These are phyloP conservation scores for Calycina marina DNA, from an alignment of 2,329 filamentous ascomycete species.

Conservation along the genomic window DNA sequence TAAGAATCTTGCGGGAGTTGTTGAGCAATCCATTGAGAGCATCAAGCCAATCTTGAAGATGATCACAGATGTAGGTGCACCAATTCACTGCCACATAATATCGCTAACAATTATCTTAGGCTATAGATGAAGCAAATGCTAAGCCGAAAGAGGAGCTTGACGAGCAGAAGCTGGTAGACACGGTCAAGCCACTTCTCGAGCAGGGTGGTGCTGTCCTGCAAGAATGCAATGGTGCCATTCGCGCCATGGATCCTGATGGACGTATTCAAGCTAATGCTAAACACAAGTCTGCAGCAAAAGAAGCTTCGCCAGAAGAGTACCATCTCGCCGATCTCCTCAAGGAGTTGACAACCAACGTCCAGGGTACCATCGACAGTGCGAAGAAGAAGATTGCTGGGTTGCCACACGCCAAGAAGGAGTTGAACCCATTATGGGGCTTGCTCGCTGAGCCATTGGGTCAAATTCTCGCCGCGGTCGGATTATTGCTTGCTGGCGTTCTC, in stretches of 20 bases:
- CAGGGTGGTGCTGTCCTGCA: slow-evolving; percentile 69
- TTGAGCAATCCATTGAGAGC: slow-evolving; percentile 68
- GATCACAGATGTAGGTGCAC: slow-evolving; percentile 55
- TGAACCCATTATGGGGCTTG: slow-evolving; percentile 79
- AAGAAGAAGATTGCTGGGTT: slow-evolving; percentile 83
- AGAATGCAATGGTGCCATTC: slow-evolving; percentile 76
- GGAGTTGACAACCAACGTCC: slow-evolving; percentile 69
- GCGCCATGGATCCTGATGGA: slow-evolving; percentile 78
- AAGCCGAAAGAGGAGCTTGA: slow-evolving; percentile 78
- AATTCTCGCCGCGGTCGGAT: slow-evolving; percentile 77
- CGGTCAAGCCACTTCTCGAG: slow-evolving; percentile 79
- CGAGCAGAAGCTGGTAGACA: slow-evolving; percentile 74
- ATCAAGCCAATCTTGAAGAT: slow-evolving; percentile 75
- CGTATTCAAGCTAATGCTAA: slow-evolving; percentile 76
- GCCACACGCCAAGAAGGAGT: slow-evolving; percentile 88
- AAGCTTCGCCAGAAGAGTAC: slow-evolving; percentile 72
- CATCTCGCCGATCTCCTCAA: slow-evolving; percentile 74
- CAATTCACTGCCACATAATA: slow-evolving; percentile 16
- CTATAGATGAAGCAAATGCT: slow-evolving; percentile 67
- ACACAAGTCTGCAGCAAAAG: slow-evolving; percentile 57
- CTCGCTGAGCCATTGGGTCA: slow-evolving; percentile 74
- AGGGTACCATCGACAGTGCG: slow-evolving; percentile 70
- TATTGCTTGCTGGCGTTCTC: slow-evolving; percentile 70
- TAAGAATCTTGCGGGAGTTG: slow-evolving; percentile 55
- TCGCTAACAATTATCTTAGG: slow-evolving; percentile 28